Evolutionary conservation across 345 rosid genomes (phyloP).

Genomic region (Erysimum cheiranthoides): DNA sequence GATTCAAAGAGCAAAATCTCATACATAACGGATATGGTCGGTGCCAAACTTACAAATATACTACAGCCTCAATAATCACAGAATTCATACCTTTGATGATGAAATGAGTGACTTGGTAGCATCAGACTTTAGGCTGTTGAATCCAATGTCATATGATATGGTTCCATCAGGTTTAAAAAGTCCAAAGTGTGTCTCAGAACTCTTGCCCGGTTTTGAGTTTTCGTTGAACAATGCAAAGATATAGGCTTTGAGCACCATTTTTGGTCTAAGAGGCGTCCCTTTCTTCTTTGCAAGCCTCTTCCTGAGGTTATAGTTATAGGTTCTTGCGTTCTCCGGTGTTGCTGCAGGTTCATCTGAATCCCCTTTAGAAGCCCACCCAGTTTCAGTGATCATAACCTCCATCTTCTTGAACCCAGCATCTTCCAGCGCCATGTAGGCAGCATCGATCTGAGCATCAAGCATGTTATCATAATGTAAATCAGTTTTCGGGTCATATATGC

Average conservation of each 20-base stretch:
- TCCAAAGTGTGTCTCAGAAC: constrained; percentile 93
- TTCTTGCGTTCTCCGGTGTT: constrained; percentile 77
- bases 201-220: constrained; percentile 73
- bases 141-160: constrained; percentile 86
- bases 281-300: constrained; percentile 94
- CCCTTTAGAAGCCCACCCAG: constrained; percentile 97
- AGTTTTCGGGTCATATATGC: constrained; percentile 71
- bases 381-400: constrained; percentile 93
- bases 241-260: constrained; percentile 73
- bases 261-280: constrained; percentile 93
- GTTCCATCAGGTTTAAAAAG: constrained; percentile 93
- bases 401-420: constrained; percentile 81
- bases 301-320: constrained; percentile 85
- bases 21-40: constrained; percentile 1
- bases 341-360: constrained; percentile 90
- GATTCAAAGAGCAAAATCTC: neutral
- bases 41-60: neutral
- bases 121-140: constrained; percentile 72
- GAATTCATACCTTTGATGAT: constrained; percentile 70
- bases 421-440: constrained; percentile 84
- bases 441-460: constrained; percentile 99
- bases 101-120: constrained; percentile 54
- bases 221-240: constrained; percentile 93
- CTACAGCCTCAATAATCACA: neutral
- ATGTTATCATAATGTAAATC: constrained; percentile 86